These are phyloP conservation scores for Taxillus chinensis DNA, from an alignment of 164 flowering plant genomes.

Conservation along the genomic window DNA sequence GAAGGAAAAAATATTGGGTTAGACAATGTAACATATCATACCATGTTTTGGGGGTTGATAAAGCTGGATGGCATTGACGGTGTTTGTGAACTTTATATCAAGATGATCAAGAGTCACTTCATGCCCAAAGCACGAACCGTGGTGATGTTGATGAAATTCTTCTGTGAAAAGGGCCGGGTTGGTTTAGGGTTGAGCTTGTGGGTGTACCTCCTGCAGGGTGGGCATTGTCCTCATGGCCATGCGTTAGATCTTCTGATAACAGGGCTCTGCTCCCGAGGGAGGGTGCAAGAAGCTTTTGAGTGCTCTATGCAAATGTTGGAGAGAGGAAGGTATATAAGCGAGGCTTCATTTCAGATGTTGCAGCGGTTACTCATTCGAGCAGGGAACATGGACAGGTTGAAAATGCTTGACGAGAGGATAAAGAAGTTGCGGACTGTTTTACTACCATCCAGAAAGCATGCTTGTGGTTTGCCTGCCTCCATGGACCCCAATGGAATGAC, in stretches of 20 bases:
- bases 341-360: conserved; percentile 31
- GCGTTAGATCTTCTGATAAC: conserved; percentile 60
- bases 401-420: conserved; percentile 30
- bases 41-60: conserved; percentile 49
- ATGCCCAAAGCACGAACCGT: conserved; percentile 68
- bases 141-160: conserved; percentile 70
- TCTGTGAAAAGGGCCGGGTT: conserved; percentile 36
- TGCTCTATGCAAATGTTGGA: conserved; percentile 52
- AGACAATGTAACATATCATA: conserved; percentile 63
- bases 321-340: conserved; percentile 54
- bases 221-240: conserved; percentile 74
- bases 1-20: conserved; percentile 38
- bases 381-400: conserved; percentile 31
- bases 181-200: conserved; percentile 62
- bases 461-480: background rate
- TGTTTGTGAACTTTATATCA: conserved; percentile 34
- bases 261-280: conserved; percentile 48
- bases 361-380: conserved; percentile 28
- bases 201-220: conserved; percentile 52
- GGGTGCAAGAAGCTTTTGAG: conserved; percentile 43
- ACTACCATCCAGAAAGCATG: conserved; percentile 31
- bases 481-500: background rate
- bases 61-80: conserved; percentile 31
- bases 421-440: conserved; percentile 28
- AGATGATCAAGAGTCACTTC: conserved; percentile 39